These are phyloP conservation scores for Hortiboletus flavorubellus DNA, from an alignment of 768 basidiomycete genomes.

Conservation along the genomic window DNA sequence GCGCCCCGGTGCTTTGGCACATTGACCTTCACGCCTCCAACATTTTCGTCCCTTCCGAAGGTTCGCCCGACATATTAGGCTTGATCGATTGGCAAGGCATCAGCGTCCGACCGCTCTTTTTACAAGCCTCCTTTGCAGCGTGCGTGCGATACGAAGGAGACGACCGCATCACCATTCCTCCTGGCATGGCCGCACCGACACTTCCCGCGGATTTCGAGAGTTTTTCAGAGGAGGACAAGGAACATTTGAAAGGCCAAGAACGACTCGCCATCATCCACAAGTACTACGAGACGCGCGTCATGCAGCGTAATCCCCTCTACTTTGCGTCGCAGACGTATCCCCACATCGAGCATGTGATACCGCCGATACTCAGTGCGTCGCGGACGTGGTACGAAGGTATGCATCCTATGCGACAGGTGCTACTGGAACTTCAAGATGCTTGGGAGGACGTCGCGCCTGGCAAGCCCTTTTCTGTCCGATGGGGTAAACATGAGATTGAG, in stretches of 20 bases:
- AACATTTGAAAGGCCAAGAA: background rate
- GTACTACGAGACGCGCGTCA: background rate
- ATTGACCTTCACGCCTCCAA: slow-evolving; percentile 14
- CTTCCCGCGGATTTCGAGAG: background rate
- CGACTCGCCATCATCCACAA: slow-evolving; percentile 6
- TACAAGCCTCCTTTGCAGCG: slow-evolving; percentile 8
- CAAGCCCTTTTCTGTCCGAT: background rate
- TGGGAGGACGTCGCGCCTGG: background rate
- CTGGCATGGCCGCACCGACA: background rate
- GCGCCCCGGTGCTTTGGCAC: slow-evolving; percentile 14
- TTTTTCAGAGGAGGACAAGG: background rate
- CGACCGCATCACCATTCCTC: slow-evolving; percentile 1
- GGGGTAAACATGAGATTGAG: background rate
- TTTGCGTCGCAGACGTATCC: background rate
- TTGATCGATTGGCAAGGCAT: slow-evolving; percentile 17
- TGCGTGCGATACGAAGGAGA: slow-evolving; percentile 6
- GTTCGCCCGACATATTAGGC: slow-evolving; percentile 6
- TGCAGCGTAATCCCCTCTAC: background rate
- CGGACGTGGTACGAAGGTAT: slow-evolving; percentile 6
- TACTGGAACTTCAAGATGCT: background rate
- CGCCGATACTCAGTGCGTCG: slow-evolving; percentile 1
- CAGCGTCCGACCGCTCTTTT: slow-evolving; percentile 12
- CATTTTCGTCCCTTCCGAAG: slow-evolving; percentile 7
- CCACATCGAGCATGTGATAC: background rate
- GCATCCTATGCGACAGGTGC: background rate